Evolutionary conservation across 169 alveolate genomes (phyloP), one percentile per base, ranked within the genome.

Genomic region (Cryptosporidium sp.): DNA sequence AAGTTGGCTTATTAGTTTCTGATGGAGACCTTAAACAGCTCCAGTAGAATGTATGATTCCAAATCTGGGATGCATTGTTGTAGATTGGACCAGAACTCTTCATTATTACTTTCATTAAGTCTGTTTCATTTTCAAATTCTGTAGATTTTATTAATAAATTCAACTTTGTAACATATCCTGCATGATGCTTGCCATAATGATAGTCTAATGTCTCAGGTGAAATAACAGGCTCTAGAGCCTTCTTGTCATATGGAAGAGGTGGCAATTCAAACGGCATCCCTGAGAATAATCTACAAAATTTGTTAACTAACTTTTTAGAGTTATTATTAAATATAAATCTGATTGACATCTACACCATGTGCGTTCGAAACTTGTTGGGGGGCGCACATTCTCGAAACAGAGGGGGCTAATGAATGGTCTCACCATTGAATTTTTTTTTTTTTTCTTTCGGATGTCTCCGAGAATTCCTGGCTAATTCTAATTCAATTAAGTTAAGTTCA

Each of bases 11-110:
- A 23, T 98, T 98, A 26, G 96, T 96, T 45, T 96, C 96, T 68
- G 92, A 86, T 33, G 99, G 98, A 62, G 97, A 95, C 70, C 80
- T 80, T 95, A 97, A 94, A 85, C 97, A 94, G 84, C 91, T 95
- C 98, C 98, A 97, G 91, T 94, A 97, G 94, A 97, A 97, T 61
- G 97, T 94, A 92, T 98, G 99, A 86, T 98, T 98, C 96, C 97
- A 96, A 48, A 94, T 91, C 87, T 97, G 97, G 9, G 97, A 97
- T 16, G 98, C 98, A 73, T 95, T 95, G 93, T 95, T 94, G 94
- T 93, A 95, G 16, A 96, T 94, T 23, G 97, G 96, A 1, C 96
- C 97, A 42, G 94, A 23, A 53, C 93, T 91, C 44, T 91, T 92
- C 89, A 89, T 94, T 39, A 95, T 67, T 33, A 95, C 93, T 65